Conservation (phyloP, 192 early-diverging fungal species). For the Anaeromyces robustus region DNA sequence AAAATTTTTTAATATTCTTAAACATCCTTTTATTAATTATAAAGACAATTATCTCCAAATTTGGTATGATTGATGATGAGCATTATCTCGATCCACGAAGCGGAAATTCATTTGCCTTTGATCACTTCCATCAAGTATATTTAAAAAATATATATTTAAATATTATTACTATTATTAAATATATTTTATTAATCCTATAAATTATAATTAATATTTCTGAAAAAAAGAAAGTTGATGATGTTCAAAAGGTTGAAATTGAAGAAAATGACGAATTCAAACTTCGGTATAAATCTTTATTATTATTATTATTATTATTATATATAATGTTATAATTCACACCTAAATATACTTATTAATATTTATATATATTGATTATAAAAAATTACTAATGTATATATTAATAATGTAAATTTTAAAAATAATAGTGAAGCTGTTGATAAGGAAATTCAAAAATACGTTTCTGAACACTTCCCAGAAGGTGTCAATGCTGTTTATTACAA, state of each 20-base stretch:
- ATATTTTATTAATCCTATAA: too few species aligned
- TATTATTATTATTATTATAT: not conserved
- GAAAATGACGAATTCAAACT: slow-evolving; percentile 12
- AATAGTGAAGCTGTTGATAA: slow-evolving; percentile 40
- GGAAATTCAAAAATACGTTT: slow-evolving; percentile 42
- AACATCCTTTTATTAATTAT: not conserved
- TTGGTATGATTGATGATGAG: slow-evolving; percentile 44
- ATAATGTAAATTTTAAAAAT: not conserved
- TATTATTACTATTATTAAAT: too few species aligned
- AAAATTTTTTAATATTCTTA: too few species aligned
- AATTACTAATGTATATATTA: not conserved
- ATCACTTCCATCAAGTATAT: slow-evolving; percentile 55
- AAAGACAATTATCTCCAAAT: slow-evolving; percentile 63
- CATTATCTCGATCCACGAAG: slow-evolving; percentile 63
- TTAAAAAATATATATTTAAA: not conserved
- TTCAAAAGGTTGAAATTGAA: slow-evolving; percentile 17
- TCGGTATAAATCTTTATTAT: not conserved
- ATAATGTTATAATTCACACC: too few species aligned
- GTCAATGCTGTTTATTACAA: slow-evolving; percentile 42
- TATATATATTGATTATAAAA: not conserved
- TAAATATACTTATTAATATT: not conserved
- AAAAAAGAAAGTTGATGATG: slow-evolving; percentile 25
- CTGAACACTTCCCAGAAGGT: slow-evolving; percentile 69
- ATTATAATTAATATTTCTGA: too few species aligned
- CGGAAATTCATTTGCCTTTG: slow-evolving; percentile 52